Conservation (phyloP, 2,329 filamentous ascomycete species). For the Aureobasidium sp. region DNA sequence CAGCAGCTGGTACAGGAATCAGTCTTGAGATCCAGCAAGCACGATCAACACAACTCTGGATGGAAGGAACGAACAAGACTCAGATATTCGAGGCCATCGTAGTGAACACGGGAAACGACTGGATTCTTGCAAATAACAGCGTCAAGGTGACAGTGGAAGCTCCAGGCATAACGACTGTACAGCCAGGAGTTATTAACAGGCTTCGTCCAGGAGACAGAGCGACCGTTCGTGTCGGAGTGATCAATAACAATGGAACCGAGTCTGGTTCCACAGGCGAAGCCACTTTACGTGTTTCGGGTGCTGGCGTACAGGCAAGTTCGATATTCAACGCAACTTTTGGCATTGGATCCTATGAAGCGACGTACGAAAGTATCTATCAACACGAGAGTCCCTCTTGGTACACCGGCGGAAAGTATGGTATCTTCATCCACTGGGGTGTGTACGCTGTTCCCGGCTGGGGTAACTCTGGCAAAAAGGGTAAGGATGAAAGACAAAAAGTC, state of each 20-base stretch:
- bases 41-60: constrained; percentile 34
- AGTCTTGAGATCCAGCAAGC: constrained; percentile 30
- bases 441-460: constrained; percentile 52
- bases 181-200: constrained; percentile 29
- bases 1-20: constrained; percentile 20
- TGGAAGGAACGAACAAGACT: constrained; percentile 30
- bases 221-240: constrained; percentile 29
- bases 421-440: constrained; percentile 52
- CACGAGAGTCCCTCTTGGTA: constrained; percentile 47
- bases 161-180: constrained; percentile 26
- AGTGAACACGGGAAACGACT: constrained; percentile 30
- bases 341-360: constrained; percentile 26
- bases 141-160: constrained; percentile 29
- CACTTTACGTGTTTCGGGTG: constrained; percentile 22
- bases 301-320: constrained; percentile 20
- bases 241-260: constrained; percentile 24
- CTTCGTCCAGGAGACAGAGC: constrained; percentile 33
- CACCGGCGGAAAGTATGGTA: constrained; percentile 48
- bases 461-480: constrained; percentile 22
- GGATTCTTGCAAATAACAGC: constrained; percentile 26
- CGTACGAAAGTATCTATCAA: constrained; percentile 31
- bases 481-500: not conserved
- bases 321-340: constrained; percentile 29
- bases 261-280: constrained; percentile 24
- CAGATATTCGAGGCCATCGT: constrained; percentile 31